These are phyloP conservation scores for Peltaster fructicola DNA, from an alignment of 2,329 filamentous ascomycete genomes.

Conservation along the genomic window DNA sequence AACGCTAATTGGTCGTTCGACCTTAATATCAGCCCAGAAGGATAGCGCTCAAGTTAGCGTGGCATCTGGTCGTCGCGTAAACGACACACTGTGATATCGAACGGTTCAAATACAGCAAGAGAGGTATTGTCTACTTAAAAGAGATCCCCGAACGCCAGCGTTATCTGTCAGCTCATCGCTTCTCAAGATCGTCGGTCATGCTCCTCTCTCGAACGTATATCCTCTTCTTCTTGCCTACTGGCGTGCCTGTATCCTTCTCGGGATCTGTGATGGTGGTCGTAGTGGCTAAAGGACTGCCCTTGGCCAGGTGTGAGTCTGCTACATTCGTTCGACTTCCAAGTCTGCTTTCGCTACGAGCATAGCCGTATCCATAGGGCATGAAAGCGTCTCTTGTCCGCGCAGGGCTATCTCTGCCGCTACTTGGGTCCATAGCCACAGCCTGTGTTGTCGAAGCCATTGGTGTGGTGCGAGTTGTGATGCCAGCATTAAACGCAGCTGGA, in stretches of 20 bases:
- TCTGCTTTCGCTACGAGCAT: constrained; percentile 13
- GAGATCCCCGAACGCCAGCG: no score
- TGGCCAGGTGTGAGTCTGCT: no score
- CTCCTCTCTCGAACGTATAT: constrained; percentile 10
- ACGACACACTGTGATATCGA: no score
- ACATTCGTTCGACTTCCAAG: constrained; percentile 3
- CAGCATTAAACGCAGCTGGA: constrained; percentile 18
- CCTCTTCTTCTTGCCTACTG: constrained; percentile 7
- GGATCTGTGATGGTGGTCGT: constrained; percentile 1
- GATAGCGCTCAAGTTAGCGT: no score
- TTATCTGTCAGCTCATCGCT: no score
- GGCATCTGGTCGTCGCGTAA: no score
- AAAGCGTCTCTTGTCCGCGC: constrained; percentile 15
- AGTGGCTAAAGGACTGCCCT: constrained; percentile 1
- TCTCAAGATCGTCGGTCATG: constrained; percentile 4
- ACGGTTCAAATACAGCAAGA: no score
- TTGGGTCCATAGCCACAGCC: background rate
- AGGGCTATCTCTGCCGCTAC: constrained; percentile 12
- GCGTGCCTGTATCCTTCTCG: constrained; percentile 1
- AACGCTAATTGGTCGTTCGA: no score
- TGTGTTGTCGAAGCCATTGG: constrained; percentile 3
- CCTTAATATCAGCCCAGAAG: no score
- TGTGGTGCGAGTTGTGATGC: constrained; percentile 17
- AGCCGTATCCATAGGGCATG: constrained; percentile 19
- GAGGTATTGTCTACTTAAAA: no score